Conservation (phyloP, 1,139 yeast genomes). For the Debaryomyces sp. region DNA sequence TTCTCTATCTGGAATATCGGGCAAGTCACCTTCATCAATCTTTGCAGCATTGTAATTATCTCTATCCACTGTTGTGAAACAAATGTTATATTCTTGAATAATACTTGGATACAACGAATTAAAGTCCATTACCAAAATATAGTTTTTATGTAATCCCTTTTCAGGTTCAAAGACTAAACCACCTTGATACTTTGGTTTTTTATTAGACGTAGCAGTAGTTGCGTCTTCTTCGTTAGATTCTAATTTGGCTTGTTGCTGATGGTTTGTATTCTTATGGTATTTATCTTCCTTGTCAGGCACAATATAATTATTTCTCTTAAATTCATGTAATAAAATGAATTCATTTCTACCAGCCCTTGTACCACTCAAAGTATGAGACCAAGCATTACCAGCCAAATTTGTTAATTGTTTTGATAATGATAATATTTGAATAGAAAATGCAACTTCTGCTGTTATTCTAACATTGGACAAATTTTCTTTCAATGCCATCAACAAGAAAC, state of each 20-base stretch:
- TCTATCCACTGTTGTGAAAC: slow-evolving; percentile 93
- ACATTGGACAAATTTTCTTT: slow-evolving; percentile 72
- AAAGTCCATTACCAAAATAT: slow-evolving; percentile 95
- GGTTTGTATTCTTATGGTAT: slow-evolving; percentile 44
- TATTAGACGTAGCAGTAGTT: slow-evolving; percentile 54
- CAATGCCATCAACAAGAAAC: slow-evolving; percentile 66
- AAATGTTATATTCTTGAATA: slow-evolving; percentile 94
- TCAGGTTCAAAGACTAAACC: slow-evolving; percentile 98
- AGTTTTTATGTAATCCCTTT: slow-evolving; percentile 88
- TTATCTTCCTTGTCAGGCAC: slow-evolving; percentile 84
- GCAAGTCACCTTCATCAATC: slow-evolving; percentile 67
- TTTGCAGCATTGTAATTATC: slow-evolving; percentile 48
- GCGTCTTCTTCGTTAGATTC: slow-evolving; percentile 50
- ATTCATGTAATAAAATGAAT: slow-evolving; percentile 89
- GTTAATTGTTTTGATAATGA: slow-evolving; percentile 92
- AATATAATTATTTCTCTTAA: slow-evolving; percentile 75
- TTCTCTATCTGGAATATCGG: slow-evolving; percentile 66
- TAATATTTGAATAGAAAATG: slow-evolving; percentile 80
- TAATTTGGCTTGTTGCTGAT: slow-evolving; percentile 40
- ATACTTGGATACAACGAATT: slow-evolving; percentile 96
- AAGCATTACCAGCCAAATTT: slow-evolving; percentile 93
- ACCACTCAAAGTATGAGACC: slow-evolving; percentile 95
- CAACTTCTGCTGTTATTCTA: slow-evolving; percentile 73
- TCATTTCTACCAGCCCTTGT: slow-evolving; percentile 97
- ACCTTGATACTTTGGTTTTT: slow-evolving; percentile 89